Evolutionary conservation across 345 rosid genomes (phyloP), one percentile per base, ranked within the genome.

Genomic region (Euphorbia tirucalli): DNA sequence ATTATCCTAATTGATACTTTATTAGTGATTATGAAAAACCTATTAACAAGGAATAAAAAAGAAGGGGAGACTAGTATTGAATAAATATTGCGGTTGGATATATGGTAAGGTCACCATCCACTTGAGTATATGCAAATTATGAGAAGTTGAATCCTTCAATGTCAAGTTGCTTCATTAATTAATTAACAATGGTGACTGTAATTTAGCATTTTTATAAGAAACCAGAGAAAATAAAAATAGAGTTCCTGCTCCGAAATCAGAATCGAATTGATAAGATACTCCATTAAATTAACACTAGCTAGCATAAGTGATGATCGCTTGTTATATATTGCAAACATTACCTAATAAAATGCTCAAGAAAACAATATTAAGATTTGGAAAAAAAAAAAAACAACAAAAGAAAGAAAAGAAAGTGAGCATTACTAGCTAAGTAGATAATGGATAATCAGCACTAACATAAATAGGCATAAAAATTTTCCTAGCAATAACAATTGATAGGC

Each of bases 401-500:
- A 65, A 2, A 43, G 37, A 54, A 65, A 21, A 15, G 9, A 44
- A 19, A 70, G 28, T 4, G 39, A 44, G 11, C 30, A 16, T 18
- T 27, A 50, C 5, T 7, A 39, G 39, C 59, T 43, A 7, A 9
- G n/a, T 44, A n/a, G n/a, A n/a, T 41, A 61, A 57, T 61, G 41
- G 73, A 66, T 66, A 49, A 71, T 61, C 50, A 71, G 73, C 65
- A 62, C 69, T 63, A 31, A 35, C 43, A 65, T 70, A 69, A 70
- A 61, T 64, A 41, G 43, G 5, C 54, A 70, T n/a, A 72, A 24
- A 71, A 28, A 32, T 19, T 44, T 32, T n/a, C 41, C 50, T 1
- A 32, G 63, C 77, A 69, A 46, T 46, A 46, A 79, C 71, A n/a
- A n/a, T 79, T 77, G 78, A 63, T 58, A 35, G 49, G 37, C 24